Evolutionary conservation across 2,329 filamentous ascomycete species (phyloP).

Genomic region (Venturia effusa): DNA sequence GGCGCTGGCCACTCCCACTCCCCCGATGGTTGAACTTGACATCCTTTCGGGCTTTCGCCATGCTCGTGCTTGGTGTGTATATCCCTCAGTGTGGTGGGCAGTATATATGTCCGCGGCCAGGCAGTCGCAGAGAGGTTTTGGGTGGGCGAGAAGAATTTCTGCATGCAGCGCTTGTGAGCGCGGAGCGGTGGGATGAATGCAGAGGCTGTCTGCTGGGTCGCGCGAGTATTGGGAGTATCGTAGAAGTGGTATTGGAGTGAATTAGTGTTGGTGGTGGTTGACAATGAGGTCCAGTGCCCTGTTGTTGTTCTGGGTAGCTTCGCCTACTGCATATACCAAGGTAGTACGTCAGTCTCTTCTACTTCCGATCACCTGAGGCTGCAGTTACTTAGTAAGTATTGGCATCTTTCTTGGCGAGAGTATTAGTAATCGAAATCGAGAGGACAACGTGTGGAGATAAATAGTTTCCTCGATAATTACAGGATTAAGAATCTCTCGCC

Average conservation of each 20-base stretch:
- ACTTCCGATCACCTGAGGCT: no score
- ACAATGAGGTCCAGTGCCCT: background rate
- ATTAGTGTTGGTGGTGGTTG: background rate
- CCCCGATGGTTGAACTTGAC: constrained; percentile 50
- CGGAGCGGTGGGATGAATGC: background rate
- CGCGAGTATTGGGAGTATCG: background rate
- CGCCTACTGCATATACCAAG: no score
- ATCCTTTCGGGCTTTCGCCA: constrained; percentile 46
- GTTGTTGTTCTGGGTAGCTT: background rate
- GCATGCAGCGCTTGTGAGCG: background rate
- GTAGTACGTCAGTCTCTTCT: no score
- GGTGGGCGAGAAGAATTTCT: background rate
- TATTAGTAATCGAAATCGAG: no score
- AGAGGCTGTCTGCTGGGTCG: background rate
- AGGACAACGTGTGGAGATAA: background rate
- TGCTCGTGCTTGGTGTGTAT: constrained; percentile 16
- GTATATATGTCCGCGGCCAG: background rate
- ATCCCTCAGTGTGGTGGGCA: background rate
- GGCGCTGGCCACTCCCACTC: constrained; percentile 40
- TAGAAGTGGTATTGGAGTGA: background rate
- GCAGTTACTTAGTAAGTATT: no score
- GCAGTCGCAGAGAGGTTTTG: background rate
- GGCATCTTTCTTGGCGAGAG: no score
- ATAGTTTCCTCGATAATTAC: background rate
- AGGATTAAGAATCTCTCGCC: no score